A percentile compares a stretch with the other conserved stretches of the same genome.
Evolutionary conservation across 2,329 filamentous ascomycete genomes (phyloP).

Genomic region (Dothiorella sarmentorum): DNA sequence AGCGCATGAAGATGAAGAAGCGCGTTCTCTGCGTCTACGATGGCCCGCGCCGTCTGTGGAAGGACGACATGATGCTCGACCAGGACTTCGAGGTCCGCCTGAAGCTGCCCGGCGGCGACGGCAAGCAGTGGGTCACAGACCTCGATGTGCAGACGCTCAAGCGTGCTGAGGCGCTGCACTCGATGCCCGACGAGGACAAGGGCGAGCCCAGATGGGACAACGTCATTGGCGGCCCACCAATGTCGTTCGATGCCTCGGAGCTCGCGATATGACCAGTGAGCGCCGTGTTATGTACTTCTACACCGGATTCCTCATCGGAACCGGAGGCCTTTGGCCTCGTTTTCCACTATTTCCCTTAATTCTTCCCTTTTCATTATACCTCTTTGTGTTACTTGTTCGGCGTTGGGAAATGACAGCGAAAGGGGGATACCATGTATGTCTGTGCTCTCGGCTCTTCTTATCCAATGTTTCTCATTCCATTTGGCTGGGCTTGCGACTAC

Average conservation of each 20-base stretch:
- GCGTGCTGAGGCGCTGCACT: slow-evolving; percentile 78
- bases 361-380: slow-evolving; percentile 1
- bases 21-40: slow-evolving; percentile 91
- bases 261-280: slow-evolving; percentile 3
- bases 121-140: slow-evolving; percentile 74
- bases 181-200: slow-evolving; percentile 80
- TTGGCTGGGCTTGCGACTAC: background rate
- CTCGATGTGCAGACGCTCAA: slow-evolving; percentile 87
- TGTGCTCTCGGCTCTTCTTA: background rate
- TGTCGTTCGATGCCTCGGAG: background rate
- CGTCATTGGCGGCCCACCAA: slow-evolving; percentile 36
- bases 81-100: slow-evolving; percentile 91
- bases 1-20: slow-evolving; percentile 98
- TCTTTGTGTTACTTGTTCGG: background rate
- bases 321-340: background rate
- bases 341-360: background rate
- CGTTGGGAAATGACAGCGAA: slow-evolving; percentile 12
- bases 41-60: slow-evolving; percentile 80
- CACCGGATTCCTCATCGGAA: background rate
- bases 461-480: too few species aligned
- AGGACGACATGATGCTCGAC: slow-evolving; percentile 98
- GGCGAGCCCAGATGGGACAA: slow-evolving; percentile 78
- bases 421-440: slow-evolving; percentile 12
- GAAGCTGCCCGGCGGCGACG: slow-evolving; percentile 60
- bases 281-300: slow-evolving; percentile 4